Conservation (phyloP, 23 red algal species). For the Chondrus crispus region DNA sequence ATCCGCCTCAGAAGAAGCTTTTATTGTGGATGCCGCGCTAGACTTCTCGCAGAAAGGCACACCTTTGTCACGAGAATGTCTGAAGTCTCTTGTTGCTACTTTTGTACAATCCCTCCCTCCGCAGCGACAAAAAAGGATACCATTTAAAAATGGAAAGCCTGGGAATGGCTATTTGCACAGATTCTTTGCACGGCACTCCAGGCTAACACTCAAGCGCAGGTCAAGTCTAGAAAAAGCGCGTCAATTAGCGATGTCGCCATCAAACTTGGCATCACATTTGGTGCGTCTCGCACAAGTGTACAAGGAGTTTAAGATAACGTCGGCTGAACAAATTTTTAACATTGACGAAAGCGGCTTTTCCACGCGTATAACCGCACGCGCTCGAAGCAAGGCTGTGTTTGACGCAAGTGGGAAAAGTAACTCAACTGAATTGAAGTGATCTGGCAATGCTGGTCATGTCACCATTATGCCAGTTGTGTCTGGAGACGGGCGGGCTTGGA, state of each 20-base stretch:
- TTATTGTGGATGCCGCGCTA: no score
- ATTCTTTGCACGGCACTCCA: no score
- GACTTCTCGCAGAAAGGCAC: no score
- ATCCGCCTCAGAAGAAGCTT: no score
- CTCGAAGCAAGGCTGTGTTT: neutral
- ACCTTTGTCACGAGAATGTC: neutral
- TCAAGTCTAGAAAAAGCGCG: neutral
- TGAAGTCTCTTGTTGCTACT: neutral
- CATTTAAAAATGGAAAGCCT: neutral
- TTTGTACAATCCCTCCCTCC: neutral
- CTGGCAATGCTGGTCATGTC: neutral
- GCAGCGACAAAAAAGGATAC: neutral
- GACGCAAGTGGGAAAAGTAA: neutral
- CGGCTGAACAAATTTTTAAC: neutral
- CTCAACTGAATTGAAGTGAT: neutral
- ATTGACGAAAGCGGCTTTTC: constrained; percentile 16
- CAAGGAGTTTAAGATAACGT: neutral
- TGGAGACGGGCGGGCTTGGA: neutral
- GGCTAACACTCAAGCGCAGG: neutral
- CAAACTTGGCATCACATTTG: neutral
- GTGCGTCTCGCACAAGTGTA: neutral
- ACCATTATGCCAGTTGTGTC: constrained; percentile 11
- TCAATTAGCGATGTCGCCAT: neutral
- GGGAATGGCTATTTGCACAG: neutral
- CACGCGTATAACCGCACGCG: neutral